Percentiles rank a stretch among this genome's conserved stretches.
Evolutionary conservation across 495 filamentous ascomycete species (phyloP).

Genomic region (Staphylotrichum tortipilum): DNA sequence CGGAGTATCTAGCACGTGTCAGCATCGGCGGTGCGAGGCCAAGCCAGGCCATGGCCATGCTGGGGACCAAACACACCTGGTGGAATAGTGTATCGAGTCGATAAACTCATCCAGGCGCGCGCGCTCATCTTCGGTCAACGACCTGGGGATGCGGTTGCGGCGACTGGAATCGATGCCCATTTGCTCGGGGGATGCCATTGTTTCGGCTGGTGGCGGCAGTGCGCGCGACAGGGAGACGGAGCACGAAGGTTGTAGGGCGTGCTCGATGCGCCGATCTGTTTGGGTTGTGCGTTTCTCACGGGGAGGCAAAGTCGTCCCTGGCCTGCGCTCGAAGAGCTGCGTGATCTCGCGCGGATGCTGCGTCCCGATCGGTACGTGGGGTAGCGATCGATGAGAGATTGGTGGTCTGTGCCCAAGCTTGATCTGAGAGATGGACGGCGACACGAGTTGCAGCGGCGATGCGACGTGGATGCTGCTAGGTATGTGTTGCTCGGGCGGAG

Average conservation of each 20-base stretch:
- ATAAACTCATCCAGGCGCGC: constrained; percentile 81
- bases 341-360: not conserved
- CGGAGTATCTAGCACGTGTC: constrained; percentile 58
- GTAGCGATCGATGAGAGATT: not conserved
- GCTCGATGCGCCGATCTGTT: not conserved
- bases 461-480: no score
- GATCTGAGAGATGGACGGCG: no score
- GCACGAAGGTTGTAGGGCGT: no score
- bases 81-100: constrained; percentile 90
- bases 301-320: no score
- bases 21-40: constrained; percentile 2
- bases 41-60: not conserved
- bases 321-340: no score
- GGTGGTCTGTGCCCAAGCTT: not conserved
- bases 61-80: constrained; percentile 63
- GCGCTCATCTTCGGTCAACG: constrained; percentile 70
- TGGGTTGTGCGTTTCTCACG: no score
- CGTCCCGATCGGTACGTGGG: not conserved
- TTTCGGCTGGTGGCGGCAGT: not conserved
- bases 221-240: not conserved
- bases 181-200: constrained; percentile 21
- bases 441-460: no score
- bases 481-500: no score
- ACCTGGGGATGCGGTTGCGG: constrained; percentile 76
- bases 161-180: constrained; percentile 69